Base-by-base conservation (phyloP, 139 green algal genomes). In the Chlorella sp. region DNA sequence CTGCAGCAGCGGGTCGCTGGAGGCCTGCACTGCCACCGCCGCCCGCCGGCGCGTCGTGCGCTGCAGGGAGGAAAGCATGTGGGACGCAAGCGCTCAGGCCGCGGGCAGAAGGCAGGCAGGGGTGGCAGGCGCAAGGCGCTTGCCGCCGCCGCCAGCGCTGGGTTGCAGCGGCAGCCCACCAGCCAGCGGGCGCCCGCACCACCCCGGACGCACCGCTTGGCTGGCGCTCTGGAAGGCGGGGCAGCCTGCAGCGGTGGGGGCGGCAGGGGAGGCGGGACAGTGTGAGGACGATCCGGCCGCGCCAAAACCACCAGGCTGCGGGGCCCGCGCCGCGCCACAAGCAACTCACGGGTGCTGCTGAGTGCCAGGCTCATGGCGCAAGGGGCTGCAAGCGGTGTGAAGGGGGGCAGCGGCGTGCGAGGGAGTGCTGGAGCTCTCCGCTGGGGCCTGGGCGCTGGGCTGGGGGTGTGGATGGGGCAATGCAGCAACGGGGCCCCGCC, bases 1-100 rank as follows among this genome's bases (percentile, higher is more conserved):
- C 44, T 84, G 68, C 56, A 86, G 85, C 70, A 84, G 56, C 64
- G 78, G 80, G 76, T 89, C 85, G 56, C 69, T 83, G 23, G 75
- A 74, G 11, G 75, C 79, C 78, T 83, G 78, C 26, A 74, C 85
- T 21, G 55, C 64, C 51, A 60, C 51, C 28, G 63, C 63, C 44
- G 69, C 34, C 25, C 57, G 47, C 60, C 63, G 74, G 3, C 38
- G 63, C 13, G 47, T 9, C 38, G 41, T 78, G 64, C 76, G 51
- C 78, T 83, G 78, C 78, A 74, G 74, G 32, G 3, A 63, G 2
- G 32, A 38, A 34, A 15, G n/a, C 2, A 20, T 5, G 64, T 25
- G 5, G 6, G 17, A 11, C 20, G 64, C 20, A 71, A 51, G 1
- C 12, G 12, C 2, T 47, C 20, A 21, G 34, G n/a, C n/a, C n/a